These are phyloP conservation scores for Phytophthora brassicae DNA, from an alignment of 352 stramenopile genomes.

Conservation along the genomic window DNA sequence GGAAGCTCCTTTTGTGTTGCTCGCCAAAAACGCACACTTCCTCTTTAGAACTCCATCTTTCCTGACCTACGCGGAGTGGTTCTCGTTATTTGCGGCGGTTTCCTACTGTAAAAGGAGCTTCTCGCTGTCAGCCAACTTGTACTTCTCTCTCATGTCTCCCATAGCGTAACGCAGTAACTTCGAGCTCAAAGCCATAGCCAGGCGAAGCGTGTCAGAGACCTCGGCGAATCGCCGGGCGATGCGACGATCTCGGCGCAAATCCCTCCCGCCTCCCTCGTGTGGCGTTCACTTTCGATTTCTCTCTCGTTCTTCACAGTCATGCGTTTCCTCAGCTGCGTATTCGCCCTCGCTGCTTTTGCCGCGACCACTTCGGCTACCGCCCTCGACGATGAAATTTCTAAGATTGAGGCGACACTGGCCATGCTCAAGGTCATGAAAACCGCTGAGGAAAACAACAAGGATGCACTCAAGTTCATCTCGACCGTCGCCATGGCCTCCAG, in stretches of 20 bases:
- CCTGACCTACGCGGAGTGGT: no score
- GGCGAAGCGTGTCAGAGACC: no score
- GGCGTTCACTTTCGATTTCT: constrained; percentile 12
- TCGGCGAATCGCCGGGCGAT: neutral
- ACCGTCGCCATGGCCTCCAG: constrained; percentile 28
- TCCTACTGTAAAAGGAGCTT: no score
- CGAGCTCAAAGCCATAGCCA: no score
- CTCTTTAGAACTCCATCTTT: no score
- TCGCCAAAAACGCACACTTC: no score
- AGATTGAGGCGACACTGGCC: constrained; percentile 23
- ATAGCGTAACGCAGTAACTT: no score
- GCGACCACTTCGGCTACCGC: constrained; percentile 11
- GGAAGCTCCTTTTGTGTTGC: no score
- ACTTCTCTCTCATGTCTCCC: no score
- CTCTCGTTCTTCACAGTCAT: constrained; percentile 4
- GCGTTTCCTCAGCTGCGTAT: constrained; percentile 26
- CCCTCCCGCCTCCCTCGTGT: constrained; percentile 7
- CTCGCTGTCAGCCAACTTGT: no score
- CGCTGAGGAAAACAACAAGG: constrained; percentile 18
- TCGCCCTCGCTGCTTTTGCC: constrained; percentile 22
- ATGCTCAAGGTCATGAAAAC: constrained; percentile 29
- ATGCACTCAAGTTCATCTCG: constrained; percentile 24
- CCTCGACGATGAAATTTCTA: constrained; percentile 30
- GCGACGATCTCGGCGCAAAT: constrained; percentile 19
- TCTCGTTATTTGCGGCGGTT: no score